Evolutionary conservation across 805 yeast genomes (phyloP), one percentile per base, ranked within the genome.

Genomic region (Sugiyamaella smithiae): DNA sequence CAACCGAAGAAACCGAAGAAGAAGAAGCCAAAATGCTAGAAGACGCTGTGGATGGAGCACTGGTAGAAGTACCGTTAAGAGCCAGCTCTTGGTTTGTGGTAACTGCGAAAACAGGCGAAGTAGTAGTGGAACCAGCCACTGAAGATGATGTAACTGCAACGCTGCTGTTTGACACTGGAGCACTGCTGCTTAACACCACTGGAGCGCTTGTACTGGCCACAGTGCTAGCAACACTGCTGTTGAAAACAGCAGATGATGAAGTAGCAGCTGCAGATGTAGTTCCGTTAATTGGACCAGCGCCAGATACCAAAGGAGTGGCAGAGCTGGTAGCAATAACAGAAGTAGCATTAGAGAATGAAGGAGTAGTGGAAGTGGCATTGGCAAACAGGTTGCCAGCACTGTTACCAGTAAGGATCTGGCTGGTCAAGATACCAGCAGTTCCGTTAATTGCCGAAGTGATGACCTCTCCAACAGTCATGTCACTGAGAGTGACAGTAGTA

Each of bases 401-500:
- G 31, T 35, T 16, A 16, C 25, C 37, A 6, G 44, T 19, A 19
- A 19, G 35, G 26, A 35, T 35, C 5, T 35, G 20, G 20, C 38
- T 35, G 19, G 22, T 35, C 38, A 35, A 19, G 5, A 40, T 16
- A 24, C 28, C 20, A 23, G 32, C 37, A 25, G 48, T 4, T 5
- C 37, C 44, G 26, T 19, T 45, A 33, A 17, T 14, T 23, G 40
- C 48, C n/a, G 20, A 19, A 3, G 48, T 45, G 26, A 45, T 14
- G 2, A 37, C 26, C 22, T 45, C 48, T n/a, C 43, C 48, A 37
- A 37, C 24, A 2, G 48, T 38, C 33, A 19, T 6, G 26, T 38
- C 31, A 16, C 33, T 16, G 17, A 45, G 16, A 4, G 48, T 45
- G 12, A 45, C 25, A 17, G 48, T 45, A 11, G 42, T 45, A 6